phyloP scores from a whole-genome alignment of 139 green algal genomes.

The Zygnema circumcarinatum region DNA sequence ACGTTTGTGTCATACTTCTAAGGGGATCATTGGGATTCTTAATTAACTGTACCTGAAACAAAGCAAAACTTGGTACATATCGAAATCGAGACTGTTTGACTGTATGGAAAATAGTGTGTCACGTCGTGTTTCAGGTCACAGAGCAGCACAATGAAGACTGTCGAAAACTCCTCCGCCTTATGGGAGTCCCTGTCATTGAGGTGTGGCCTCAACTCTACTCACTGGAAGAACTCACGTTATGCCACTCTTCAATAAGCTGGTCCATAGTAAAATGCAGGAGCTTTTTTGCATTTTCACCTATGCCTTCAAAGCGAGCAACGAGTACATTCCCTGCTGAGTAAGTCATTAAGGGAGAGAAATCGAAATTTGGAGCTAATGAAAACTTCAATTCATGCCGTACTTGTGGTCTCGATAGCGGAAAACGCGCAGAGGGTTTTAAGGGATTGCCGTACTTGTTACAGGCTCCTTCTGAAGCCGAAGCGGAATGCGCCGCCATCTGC shows the following conservation, averaged over 20 bases:
- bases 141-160: conserved; percentile 95
- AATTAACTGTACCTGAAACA: not conserved
- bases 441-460: too few species aligned
- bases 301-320: too few species aligned
- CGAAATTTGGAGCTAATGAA: too few species aligned
- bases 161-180: conserved; percentile 86
- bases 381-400: too few species aligned
- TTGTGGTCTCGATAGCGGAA: too few species aligned
- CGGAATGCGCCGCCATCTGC: conserved; percentile 84
- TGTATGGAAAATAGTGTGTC: not conserved
- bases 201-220: conserved; percentile 30
- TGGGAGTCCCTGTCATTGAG: conserved; percentile 90
- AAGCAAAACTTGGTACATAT: not conserved
- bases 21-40: not conserved
- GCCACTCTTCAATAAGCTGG: too few species aligned
- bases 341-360: too few species aligned
- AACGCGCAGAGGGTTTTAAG: too few species aligned
- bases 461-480: conserved; percentile 93
- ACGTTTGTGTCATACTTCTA: not conserved
- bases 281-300: too few species aligned
- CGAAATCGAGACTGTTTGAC: not conserved
- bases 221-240: too few species aligned
- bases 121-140: conserved; percentile 61
- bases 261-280: too few species aligned
- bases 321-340: too few species aligned